Evolutionary conservation across 441 rosid species (phyloP).

Genomic region (Aleurites moluccanus): DNA sequence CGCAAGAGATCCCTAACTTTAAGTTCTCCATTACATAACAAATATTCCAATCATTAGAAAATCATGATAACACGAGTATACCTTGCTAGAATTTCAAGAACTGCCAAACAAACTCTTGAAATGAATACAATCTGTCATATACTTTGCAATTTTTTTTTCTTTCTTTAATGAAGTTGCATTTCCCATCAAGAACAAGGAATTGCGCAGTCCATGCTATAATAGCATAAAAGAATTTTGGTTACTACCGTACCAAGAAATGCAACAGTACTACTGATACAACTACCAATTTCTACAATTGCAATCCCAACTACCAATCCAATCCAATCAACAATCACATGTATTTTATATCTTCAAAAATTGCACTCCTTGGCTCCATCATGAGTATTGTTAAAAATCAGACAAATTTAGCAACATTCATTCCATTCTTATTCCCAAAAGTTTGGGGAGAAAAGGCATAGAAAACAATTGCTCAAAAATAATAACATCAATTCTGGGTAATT

Average conservation of each 20-base stretch:
- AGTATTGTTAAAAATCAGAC: not conserved
- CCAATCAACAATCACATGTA: not conserved
- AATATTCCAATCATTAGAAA: not conserved
- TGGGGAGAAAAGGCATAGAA: not conserved
- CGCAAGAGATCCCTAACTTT: not conserved
- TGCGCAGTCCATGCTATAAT: not conserved
- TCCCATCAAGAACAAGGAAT: not conserved
- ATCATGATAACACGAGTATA: not conserved
- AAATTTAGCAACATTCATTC: not conserved
- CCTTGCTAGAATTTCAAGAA: not conserved
- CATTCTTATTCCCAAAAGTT: not conserved
- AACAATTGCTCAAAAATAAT: not conserved
- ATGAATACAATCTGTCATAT: not conserved
- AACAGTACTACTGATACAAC: not conserved
- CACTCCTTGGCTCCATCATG: no score
- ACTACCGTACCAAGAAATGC: not conserved
- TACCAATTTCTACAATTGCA: not conserved
- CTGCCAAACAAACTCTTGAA: not conserved
- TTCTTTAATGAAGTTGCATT: not conserved
- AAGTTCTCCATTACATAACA: no score
- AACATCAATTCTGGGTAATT: not conserved
- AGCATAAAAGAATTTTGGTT: not conserved
- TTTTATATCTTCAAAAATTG: not conserved
- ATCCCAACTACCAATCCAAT: not conserved
- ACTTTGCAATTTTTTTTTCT: not conserved